Percentiles rank a stretch among this genome's conserved stretches.
Conservation (phyloP, 208 protist genomes). For the Acanthamoeba royreba region DNA sequence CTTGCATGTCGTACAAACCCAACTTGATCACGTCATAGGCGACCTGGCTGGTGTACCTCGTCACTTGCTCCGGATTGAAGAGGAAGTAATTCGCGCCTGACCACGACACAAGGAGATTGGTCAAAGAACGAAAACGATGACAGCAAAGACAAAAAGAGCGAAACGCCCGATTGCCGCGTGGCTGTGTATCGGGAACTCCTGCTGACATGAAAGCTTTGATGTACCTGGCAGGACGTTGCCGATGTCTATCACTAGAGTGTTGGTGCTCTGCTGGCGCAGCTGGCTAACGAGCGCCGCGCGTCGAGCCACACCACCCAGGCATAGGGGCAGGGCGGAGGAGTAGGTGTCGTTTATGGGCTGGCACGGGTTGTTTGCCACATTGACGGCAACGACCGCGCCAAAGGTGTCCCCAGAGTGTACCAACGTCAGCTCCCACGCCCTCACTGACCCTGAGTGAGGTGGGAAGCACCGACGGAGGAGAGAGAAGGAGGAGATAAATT, state of each 20-base stretch:
- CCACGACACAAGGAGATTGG: no score
- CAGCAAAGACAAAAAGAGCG: neutral
- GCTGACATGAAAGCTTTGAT: no score
- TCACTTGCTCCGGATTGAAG: neutral
- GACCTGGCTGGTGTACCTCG: neutral
- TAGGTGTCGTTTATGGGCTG: neutral
- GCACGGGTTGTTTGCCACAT: constrained; percentile 8
- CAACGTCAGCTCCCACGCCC: neutral
- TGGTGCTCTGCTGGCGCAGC: neutral
- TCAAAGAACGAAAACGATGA: no score
- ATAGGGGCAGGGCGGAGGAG: neutral
- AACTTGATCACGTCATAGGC: neutral
- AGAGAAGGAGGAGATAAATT: no score
- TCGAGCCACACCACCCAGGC: neutral
- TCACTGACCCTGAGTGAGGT: no score
- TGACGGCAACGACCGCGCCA: neutral
- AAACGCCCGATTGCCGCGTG: no score
- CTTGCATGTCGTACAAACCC: neutral
- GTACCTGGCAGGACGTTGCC: neutral
- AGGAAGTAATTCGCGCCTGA: constrained; percentile 11
- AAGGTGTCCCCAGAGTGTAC: neutral
- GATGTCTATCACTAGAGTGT: neutral
- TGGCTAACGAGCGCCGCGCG: neutral
- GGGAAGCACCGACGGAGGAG: no score
- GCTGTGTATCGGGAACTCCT: no score